A percentile compares a stretch with the other conserved stretches of the same genome.
phyloP scores from a whole-genome alignment of 768 basidiomycete species.

The Auricularia auricula-judae region DNA sequence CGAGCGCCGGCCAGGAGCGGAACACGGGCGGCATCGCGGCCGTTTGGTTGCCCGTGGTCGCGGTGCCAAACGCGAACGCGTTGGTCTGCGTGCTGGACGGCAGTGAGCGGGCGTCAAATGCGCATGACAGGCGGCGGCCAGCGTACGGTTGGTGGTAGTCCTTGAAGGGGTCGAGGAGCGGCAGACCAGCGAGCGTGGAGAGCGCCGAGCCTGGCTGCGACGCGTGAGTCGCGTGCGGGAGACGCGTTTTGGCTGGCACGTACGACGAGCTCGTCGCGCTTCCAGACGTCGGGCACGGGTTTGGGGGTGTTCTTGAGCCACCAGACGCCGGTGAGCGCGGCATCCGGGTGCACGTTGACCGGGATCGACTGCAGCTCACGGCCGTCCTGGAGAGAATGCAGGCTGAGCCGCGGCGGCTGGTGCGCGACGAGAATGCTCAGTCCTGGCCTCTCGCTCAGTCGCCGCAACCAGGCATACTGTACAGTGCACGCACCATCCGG shows the following conservation, averaged over 20 bases:
- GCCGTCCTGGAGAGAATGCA: constrained; percentile 77
- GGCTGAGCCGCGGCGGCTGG: constrained; percentile 52
- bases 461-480: constrained; percentile 1
- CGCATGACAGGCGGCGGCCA: constrained; percentile 18
- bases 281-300: constrained; percentile 65
- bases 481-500: constrained; percentile 50
- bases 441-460: constrained; percentile 31
- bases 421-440: constrained; percentile 56
- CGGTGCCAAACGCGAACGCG: background rate
- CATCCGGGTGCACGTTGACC: constrained; percentile 29
- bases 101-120: background rate
- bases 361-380: constrained; percentile 26
- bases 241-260: constrained; percentile 12
- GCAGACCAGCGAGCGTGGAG: constrained; percentile 55
- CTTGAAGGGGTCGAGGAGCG: constrained; percentile 58
- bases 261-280: constrained; percentile 54
- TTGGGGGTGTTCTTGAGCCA: constrained; percentile 53
- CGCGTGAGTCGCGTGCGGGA: constrained; percentile 7
- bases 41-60: constrained; percentile 21
- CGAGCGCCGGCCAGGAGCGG: constrained; percentile 56
- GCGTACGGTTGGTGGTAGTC: constrained; percentile 57
- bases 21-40: constrained; percentile 47
- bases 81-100: background rate
- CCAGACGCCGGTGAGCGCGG: constrained; percentile 45
- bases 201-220: constrained; percentile 67